These are phyloP conservation scores for Kalanchoe fedtschenkoi DNA, from an alignment of 164 flowering plant genomes.

Conservation along the genomic window DNA sequence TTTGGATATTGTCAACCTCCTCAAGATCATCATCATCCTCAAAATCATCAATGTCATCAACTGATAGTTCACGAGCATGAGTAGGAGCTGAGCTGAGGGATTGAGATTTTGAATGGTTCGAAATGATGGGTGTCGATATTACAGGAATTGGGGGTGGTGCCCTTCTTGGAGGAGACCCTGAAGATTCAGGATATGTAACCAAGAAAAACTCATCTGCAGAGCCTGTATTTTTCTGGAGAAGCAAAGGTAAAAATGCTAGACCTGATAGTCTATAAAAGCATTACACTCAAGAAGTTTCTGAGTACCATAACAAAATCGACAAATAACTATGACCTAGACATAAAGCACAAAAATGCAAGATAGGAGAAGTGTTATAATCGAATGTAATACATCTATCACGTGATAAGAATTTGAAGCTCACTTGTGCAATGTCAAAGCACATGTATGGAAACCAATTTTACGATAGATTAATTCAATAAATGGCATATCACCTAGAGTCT, in stretches of 20 bases:
- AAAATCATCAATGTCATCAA: conserved; percentile 92
- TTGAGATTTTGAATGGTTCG: conserved; percentile 37
- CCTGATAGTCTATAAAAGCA: neutral
- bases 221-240: conserved; percentile 55
- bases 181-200: conserved; percentile 58
- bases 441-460: neutral
- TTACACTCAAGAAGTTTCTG: neutral
- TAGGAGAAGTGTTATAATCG: neutral
- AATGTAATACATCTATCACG: neutral
- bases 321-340: neutral
- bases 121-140: conserved; percentile 32
- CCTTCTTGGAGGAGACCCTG: conserved; percentile 89
- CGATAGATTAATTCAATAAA: neutral
- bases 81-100: conserved; percentile 56
- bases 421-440: neutral
- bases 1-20: conserved; percentile 47
- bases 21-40: conserved; percentile 70
- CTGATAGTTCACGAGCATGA: conserved; percentile 58
- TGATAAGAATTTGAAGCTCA: neutral
- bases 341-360: neutral
- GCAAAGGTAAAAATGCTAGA: neutral
- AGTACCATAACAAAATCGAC: neutral
- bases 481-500: neutral
- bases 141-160: conserved; percentile 62
- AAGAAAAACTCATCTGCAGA: conserved; percentile 69